Conservation (phyloP, 148 eudicot genomes). For the Fagopyrum esculentum region DNA sequence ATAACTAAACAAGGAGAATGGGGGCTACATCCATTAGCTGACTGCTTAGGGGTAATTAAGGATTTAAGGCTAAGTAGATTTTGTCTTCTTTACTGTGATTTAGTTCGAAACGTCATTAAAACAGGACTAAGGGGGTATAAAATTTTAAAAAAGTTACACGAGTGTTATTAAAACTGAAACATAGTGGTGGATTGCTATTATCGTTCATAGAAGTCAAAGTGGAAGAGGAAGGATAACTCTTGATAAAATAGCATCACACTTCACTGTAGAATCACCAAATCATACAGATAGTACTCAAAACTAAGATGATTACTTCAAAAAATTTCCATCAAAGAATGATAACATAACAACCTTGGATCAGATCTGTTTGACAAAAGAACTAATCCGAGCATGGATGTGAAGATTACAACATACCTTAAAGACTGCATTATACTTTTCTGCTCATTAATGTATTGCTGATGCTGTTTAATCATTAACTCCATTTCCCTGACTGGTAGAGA, state of each 20-base stretch:
- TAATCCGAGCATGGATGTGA: neutral
- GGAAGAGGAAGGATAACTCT: neutral
- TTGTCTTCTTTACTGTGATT: too few relatives aligned
- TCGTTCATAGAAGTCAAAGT: neutral
- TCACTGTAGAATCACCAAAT: neutral
- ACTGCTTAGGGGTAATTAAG: too few relatives aligned
- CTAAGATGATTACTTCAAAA: constrained; percentile 1
- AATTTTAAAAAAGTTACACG: neutral
- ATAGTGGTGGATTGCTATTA: neutral
- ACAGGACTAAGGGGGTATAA: too few relatives aligned
- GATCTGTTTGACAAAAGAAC: neutral
- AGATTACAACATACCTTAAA: constrained; percentile 50
- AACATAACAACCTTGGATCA: neutral
- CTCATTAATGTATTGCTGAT: constrained; percentile 44
- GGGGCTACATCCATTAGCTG: too few relatives aligned
- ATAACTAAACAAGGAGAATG: too few relatives aligned
- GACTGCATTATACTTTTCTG: constrained; percentile 91
- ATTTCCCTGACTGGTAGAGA: constrained; percentile 56
- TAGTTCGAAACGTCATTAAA: too few relatives aligned
- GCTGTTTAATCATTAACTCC: constrained; percentile 61
- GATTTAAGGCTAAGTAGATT: too few relatives aligned
- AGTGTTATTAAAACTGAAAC: neutral
- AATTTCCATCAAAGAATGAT: neutral
- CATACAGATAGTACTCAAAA: neutral
- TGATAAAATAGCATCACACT: neutral